phyloP scores from a whole-genome alignment of 2,329 filamentous ascomycete genomes.

The Apiospora pterosperma region DNA sequence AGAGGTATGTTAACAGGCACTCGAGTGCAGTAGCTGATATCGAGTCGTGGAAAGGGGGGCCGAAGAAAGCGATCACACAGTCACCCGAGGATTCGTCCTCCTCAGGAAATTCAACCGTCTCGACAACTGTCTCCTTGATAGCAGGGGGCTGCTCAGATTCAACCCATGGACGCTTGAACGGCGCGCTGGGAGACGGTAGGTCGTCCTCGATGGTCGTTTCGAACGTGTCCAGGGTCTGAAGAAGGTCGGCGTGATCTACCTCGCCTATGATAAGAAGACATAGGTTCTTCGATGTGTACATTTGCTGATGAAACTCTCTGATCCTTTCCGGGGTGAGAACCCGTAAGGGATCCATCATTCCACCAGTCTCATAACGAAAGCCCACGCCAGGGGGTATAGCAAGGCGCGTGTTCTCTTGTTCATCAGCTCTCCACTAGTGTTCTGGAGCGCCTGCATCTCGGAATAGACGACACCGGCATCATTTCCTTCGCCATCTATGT shows the following conservation, averaged over 20 bases:
- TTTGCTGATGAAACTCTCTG: constrained; percentile 88
- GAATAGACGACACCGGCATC: constrained; percentile 98
- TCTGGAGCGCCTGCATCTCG: constrained; percentile 96
- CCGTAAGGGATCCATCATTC: constrained; percentile 88
- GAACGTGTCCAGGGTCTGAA: constrained; percentile 81
- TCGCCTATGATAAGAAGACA: constrained; percentile 91
- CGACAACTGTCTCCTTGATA: constrained; percentile 67
- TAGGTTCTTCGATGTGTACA: constrained; percentile 97
- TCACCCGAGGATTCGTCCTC: constrained; percentile 94
- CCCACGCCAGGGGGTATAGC: constrained; percentile 87
- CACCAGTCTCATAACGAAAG: constrained; percentile 97
- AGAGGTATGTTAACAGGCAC: constrained; percentile 80
- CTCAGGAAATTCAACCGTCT: constrained; percentile 88
- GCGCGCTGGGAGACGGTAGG: constrained; percentile 69
- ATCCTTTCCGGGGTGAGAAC: constrained; percentile 86
- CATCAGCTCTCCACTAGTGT: constrained; percentile 80
- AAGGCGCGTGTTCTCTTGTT: constrained; percentile 76
- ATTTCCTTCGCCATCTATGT: constrained; percentile 88
- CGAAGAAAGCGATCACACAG: constrained; percentile 81
- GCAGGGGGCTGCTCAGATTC: constrained; percentile 77
- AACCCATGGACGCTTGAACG: constrained; percentile 87
- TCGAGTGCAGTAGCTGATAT: constrained; percentile 70
- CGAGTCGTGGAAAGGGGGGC: constrained; percentile 73
- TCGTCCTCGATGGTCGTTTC: constrained; percentile 82
- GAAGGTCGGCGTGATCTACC: constrained; percentile 75